Conservation (phyloP, 1,139 yeast species). For the Geotrichum phurueaensis region DNA sequence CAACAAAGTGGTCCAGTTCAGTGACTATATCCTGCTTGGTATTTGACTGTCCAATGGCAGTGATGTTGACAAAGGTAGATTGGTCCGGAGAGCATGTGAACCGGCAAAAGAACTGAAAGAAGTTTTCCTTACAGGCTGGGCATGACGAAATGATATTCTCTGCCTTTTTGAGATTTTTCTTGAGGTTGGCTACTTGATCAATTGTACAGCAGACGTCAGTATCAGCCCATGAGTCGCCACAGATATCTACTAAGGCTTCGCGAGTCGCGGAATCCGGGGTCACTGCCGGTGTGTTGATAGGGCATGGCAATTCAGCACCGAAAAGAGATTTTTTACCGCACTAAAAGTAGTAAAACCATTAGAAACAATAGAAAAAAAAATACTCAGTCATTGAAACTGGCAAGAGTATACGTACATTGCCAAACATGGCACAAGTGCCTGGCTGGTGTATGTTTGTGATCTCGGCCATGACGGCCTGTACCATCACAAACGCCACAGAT, state of each 20-base stretch:
- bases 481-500: background rate
- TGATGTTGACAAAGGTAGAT: slow-evolving; percentile 63
- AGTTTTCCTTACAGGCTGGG: slow-evolving; percentile 88
- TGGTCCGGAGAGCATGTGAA: slow-evolving; percentile 91
- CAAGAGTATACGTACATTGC: slow-evolving; percentile 26
- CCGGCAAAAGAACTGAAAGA: slow-evolving; percentile 76
- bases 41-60: slow-evolving; percentile 49
- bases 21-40: slow-evolving; percentile 58
- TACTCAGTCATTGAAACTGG: background rate
- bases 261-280: slow-evolving; percentile 44
- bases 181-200: slow-evolving; percentile 43
- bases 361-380: background rate
- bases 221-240: slow-evolving; percentile 63
- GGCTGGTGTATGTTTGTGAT: slow-evolving; percentile 30
- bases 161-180: slow-evolving; percentile 59
- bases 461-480: slow-evolving; percentile 10
- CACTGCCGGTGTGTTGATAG: slow-evolving; percentile 47
- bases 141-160: slow-evolving; percentile 82
- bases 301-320: slow-evolving; percentile 77
- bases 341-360: slow-evolving; percentile 15
- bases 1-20: slow-evolving; percentile 62
- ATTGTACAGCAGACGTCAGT: slow-evolving; percentile 49
- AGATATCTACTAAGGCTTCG: slow-evolving; percentile 49
- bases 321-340: slow-evolving; percentile 81
- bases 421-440: slow-evolving; percentile 50